Evolutionary conservation across 345 rosid genomes (phyloP).

Genomic region (Eucalyptus regnans): DNA sequence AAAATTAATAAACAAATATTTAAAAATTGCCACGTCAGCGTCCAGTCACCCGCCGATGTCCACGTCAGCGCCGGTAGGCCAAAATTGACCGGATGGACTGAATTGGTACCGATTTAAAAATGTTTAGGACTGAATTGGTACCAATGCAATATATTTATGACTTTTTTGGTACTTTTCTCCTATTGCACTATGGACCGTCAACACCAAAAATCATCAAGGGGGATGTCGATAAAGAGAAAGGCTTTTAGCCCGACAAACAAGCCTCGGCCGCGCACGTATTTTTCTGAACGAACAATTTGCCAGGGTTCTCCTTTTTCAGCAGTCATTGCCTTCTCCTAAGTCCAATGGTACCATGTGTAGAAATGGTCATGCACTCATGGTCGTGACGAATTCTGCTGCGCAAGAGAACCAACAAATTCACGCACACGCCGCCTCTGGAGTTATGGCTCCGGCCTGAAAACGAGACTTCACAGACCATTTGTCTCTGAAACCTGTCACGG

Average conservation of each 20-base stretch:
- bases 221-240: neutral
- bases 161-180: neutral
- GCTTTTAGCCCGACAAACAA: neutral
- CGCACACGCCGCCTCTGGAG: neutral
- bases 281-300: neutral
- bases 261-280: neutral
- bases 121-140: too few species aligned
- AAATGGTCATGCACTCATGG: neutral
- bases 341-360: neutral
- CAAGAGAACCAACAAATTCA: neutral
- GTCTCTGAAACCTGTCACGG: neutral
- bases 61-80: too few species aligned
- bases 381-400: neutral
- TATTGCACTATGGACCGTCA: neutral
- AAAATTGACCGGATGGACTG: too few species aligned
- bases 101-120: too few species aligned
- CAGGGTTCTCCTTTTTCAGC: neutral
- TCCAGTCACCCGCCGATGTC: too few species aligned
- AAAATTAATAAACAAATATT: too few species aligned
- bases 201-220: neutral
- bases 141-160: too few species aligned
- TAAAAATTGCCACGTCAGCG: too few species aligned
- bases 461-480: neutral
- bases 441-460: neutral
- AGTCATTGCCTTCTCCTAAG: neutral